A percentile compares a stretch with the other conserved stretches of the same genome.
Evolutionary conservation across 2,329 filamentous ascomycete species (phyloP).

Genomic region (Aciculosporium take): DNA sequence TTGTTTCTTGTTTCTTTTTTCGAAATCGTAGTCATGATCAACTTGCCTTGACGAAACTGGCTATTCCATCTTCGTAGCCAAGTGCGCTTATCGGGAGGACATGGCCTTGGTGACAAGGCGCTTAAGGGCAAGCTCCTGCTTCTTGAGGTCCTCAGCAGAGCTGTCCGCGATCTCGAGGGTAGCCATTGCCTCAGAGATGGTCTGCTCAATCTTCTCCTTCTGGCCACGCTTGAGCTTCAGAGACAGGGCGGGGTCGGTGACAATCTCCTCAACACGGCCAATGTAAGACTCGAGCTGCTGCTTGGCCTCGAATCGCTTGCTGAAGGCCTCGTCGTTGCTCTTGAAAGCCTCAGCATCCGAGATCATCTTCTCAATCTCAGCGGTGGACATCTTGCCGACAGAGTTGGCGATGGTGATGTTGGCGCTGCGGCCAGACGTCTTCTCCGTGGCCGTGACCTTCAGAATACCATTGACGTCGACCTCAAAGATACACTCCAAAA

Average conservation of each 20-base stretch:
- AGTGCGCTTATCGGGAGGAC: conserved; percentile 61
- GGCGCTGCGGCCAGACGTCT: conserved; percentile 91
- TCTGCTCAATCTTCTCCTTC: conserved; percentile 98
- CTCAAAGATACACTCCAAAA: conserved; percentile 96
- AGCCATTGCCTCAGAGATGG: conserved; percentile 92
- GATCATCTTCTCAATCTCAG: conserved; percentile 97
- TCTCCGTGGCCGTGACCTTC: conserved; percentile 98
- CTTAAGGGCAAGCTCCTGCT: conserved; percentile 98
- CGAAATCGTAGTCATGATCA: conserved; percentile 2
- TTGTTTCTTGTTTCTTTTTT: too few relatives aligned
- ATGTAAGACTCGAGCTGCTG: conserved; percentile 99
- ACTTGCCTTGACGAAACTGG: neutral
- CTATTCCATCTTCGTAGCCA: neutral
- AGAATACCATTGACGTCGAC: conserved; percentile 99
- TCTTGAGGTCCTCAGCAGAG: conserved; percentile 87
- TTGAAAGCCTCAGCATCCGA: conserved; percentile 97
- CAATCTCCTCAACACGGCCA: conserved; percentile 94
- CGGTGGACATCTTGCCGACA: conserved; percentile 88
- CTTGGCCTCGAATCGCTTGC: conserved; percentile 97
- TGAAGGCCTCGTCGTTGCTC: conserved; percentile 93
- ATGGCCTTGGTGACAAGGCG: conserved; percentile 96
- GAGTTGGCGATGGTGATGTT: conserved; percentile 99
- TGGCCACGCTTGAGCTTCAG: conserved; percentile 97
- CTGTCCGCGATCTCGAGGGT: conserved; percentile 94
- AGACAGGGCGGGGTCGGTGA: conserved; percentile 89